Conservation (phyloP, 805 yeast genomes). For the Yamadazyma tumulicola region DNA sequence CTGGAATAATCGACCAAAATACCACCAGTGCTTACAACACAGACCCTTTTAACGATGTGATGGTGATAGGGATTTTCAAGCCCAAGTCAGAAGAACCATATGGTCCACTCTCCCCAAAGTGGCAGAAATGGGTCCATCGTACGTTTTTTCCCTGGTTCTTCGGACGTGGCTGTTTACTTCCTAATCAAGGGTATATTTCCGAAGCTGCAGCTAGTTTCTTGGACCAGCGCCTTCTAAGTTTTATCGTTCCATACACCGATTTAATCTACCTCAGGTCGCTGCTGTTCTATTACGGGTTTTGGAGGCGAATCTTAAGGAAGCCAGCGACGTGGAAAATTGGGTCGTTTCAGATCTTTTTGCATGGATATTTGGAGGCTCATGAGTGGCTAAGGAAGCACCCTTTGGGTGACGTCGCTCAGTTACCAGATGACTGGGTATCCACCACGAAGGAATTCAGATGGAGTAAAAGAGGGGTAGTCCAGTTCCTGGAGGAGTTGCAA, state of each 20-base stretch:
- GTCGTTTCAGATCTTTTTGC: slow-evolving; percentile 60
- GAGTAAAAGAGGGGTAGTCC: slow-evolving; percentile 46
- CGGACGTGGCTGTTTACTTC: slow-evolving; percentile 69
- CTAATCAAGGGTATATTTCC: slow-evolving; percentile 67
- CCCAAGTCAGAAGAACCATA: slow-evolving; percentile 82
- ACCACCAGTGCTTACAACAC: background rate
- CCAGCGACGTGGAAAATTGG: slow-evolving; percentile 48
- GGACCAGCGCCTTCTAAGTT: slow-evolving; percentile 55
- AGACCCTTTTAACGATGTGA: slow-evolving; percentile 18
- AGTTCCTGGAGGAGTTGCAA: slow-evolving; percentile 61
- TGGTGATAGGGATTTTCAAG: slow-evolving; percentile 55
- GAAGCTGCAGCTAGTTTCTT: slow-evolving; percentile 70
- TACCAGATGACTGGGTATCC: slow-evolving; percentile 36
- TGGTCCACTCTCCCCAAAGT: slow-evolving; percentile 73
- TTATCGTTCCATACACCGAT: slow-evolving; percentile 65
- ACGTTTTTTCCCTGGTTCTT: slow-evolving; percentile 75
- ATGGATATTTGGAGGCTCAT: slow-evolving; percentile 59
- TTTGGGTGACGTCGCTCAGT: slow-evolving; percentile 9
- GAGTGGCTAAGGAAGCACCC: slow-evolving; percentile 56
- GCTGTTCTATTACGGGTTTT: slow-evolving; percentile 50
- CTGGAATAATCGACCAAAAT: too few relatives aligned
- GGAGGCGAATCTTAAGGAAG: slow-evolving; percentile 17
- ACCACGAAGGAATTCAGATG: slow-evolving; percentile 41
- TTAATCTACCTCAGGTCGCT: slow-evolving; percentile 48
- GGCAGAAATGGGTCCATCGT: slow-evolving; percentile 77